A percentile compares a stretch with the other conserved stretches of the same genome.
Evolutionary conservation across 768 basidiomycete species (phyloP).

Genomic region (Boletus tomentosulus): DNA sequence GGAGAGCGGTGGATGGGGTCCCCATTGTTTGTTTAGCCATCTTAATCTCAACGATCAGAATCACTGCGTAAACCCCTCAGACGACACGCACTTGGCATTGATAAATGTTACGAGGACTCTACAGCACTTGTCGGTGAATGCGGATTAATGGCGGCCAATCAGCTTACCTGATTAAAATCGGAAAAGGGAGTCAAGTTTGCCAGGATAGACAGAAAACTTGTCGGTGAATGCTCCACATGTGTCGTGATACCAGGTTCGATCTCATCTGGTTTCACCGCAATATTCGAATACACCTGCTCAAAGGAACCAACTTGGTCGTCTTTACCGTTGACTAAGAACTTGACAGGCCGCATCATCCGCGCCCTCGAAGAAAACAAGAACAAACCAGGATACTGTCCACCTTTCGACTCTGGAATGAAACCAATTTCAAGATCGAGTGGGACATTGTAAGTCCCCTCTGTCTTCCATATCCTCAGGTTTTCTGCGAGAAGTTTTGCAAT

Average conservation of each 20-base stretch:
- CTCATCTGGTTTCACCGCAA: conserved; percentile 87
- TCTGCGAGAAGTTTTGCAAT: conserved; percentile 78
- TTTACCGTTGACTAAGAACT: conserved; percentile 78
- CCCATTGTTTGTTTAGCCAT: conserved; percentile 99
- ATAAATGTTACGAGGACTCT: conserved; percentile 90
- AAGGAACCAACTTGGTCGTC: conserved; percentile 93
- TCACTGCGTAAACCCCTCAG: background rate
- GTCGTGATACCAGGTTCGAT: conserved; percentile 73
- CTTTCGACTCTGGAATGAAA: conserved; percentile 79
- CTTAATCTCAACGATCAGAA: conserved; percentile 37
- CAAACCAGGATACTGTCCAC: conserved; percentile 95
- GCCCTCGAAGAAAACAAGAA: conserved; percentile 85
- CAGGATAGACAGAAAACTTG: conserved; percentile 93
- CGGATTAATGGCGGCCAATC: background rate
- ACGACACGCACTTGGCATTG: conserved; percentile 71
- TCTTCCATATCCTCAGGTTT: conserved; percentile 91
- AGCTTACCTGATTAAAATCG: conserved; percentile 92
- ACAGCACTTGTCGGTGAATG: conserved; percentile 1
- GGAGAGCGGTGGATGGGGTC: conserved; percentile 88
- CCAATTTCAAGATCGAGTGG: conserved; percentile 96
- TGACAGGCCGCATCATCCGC: conserved; percentile 98
- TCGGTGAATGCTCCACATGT: conserved; percentile 92
- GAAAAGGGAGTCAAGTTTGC: conserved; percentile 99
- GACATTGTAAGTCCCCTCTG: conserved; percentile 73
- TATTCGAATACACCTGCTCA: conserved; percentile 99